These are phyloP conservation scores for Stephanodiscus triporus DNA, from an alignment of 108 stramenopile species.

Conservation along the genomic window DNA sequence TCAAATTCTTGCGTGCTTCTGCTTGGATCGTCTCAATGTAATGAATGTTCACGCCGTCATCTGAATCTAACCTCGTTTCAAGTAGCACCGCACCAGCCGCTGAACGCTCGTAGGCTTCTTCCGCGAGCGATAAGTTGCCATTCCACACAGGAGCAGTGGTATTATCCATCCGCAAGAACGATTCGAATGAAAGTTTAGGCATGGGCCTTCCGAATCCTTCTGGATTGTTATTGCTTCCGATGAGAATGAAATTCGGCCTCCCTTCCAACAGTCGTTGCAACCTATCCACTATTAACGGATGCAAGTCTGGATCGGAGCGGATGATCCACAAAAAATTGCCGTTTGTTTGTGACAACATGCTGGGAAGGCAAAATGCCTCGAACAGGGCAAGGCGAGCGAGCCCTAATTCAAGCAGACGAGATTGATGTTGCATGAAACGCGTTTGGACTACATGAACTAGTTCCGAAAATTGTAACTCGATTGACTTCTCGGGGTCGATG, in stretches of 20 bases:
- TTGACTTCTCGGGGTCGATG: no score
- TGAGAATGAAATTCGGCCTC: constrained; percentile 47
- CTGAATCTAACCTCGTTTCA: constrained; percentile 72
- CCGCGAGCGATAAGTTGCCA: constrained; percentile 30
- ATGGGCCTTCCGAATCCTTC: constrained; percentile 16
- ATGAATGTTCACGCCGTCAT: constrained; percentile 54
- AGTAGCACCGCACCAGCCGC: constrained; percentile 36
- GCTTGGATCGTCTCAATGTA: background rate
- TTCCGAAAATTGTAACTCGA: background rate
- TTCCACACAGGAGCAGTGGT: constrained; percentile 13
- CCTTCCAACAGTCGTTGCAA: constrained; percentile 31
- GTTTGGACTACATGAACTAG: constrained; percentile 56
- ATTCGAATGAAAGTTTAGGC: background rate
- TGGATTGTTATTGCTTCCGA: constrained; percentile 47
- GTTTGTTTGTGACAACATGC: constrained; percentile 45
- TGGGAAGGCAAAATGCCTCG: constrained; percentile 59
- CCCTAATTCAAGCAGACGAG: constrained; percentile 46
- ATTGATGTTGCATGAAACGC: constrained; percentile 64
- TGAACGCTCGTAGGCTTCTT: constrained; percentile 20
- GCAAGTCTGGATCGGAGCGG: constrained; percentile 52
- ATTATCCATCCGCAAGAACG: background rate
- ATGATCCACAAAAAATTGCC: constrained; percentile 58
- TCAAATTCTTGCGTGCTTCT: constrained; percentile 11
- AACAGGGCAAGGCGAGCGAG: constrained; percentile 53
- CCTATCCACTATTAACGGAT: constrained; percentile 23